Conservation (phyloP, 805 yeast species). For the Metschnikowia chrysomelidarum region DNA sequence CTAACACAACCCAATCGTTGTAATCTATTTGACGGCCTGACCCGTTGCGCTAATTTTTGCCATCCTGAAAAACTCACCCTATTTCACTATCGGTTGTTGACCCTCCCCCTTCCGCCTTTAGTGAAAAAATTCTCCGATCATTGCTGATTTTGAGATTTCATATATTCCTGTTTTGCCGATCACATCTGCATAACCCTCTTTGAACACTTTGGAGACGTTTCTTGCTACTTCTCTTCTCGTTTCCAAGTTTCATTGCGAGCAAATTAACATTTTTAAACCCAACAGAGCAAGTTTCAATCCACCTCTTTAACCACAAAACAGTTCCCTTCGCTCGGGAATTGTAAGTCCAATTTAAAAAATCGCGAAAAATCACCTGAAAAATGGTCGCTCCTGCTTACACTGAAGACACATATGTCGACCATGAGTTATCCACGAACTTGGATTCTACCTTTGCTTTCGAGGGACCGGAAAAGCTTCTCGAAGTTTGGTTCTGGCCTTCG, state of each 20-base stretch:
- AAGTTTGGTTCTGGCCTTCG: conserved; percentile 77
- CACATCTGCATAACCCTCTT: conserved; percentile 6
- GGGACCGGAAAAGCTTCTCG: conserved; percentile 94
- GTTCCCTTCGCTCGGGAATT: too few relatives aligned
- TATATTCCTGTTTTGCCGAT: too few relatives aligned
- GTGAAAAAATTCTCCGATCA: conserved; percentile 14
- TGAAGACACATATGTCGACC: conserved; percentile 63
- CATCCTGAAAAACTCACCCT: conserved; percentile 4
- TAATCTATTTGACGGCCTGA: conserved; percentile 1
- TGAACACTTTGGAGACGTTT: conserved; percentile 36
- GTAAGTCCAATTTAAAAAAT: too few relatives aligned
- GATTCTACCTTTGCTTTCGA: conserved; percentile 94
- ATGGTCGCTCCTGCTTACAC: conserved; percentile 45
- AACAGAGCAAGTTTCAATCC: conserved; percentile 44
- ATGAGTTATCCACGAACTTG: conserved; percentile 69
- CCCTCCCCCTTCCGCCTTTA: conserved; percentile 36
- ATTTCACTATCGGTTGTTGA: conserved; percentile 34
- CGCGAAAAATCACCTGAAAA: too few relatives aligned
- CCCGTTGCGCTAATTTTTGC: conserved; percentile 9
- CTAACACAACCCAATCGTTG: conserved; percentile 28
- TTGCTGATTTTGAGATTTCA: neutral
- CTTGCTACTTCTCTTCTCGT: conserved; percentile 50
- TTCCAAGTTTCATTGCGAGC: conserved; percentile 26
- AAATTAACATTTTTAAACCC: conserved; percentile 10
- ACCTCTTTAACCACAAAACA: conserved; percentile 18